A percentile compares a stretch with the other conserved stretches of the same genome.
phyloP scores from a whole-genome alignment of 106 monocot genomes.

The Chionographis japonica region DNA sequence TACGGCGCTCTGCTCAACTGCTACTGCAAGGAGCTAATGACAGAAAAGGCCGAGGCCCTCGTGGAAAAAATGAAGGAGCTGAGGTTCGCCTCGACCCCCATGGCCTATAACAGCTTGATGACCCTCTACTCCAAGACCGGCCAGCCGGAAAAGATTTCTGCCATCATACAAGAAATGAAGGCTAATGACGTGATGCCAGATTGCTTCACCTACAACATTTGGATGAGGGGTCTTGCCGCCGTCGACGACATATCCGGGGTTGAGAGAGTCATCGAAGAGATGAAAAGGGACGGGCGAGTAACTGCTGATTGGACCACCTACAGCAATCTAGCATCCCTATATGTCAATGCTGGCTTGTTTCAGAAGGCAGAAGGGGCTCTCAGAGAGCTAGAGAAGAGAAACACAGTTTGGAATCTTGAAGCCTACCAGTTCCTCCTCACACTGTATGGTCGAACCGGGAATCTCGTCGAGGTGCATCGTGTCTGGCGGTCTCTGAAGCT shows the following conservation, averaged over 20 bases:
- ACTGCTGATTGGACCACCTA: constrained; percentile 89
- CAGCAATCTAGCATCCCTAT: constrained; percentile 91
- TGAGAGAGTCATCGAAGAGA: constrained; percentile 87
- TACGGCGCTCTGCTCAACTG: constrained; percentile 92
- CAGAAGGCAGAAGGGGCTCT: constrained; percentile 85
- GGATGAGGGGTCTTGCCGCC: constrained; percentile 89
- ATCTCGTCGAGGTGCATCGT: constrained; percentile 74
- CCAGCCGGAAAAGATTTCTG: constrained; percentile 59
- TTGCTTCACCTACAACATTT: constrained; percentile 88
- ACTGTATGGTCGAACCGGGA: constrained; percentile 74
- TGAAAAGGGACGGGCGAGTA: constrained; percentile 96
- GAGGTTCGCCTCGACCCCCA: constrained; percentile 54
- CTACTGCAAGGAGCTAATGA: constrained; percentile 91
- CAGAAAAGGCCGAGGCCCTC: constrained; percentile 81
- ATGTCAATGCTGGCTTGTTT: constrained; percentile 67
- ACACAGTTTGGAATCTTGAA: constrained; percentile 33
- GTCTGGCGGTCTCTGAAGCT: constrained; percentile 88
- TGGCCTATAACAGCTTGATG: constrained; percentile 96
- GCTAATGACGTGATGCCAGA: constrained; percentile 70
- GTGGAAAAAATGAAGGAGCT: constrained; percentile 93
- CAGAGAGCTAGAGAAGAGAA: constrained; percentile 80
- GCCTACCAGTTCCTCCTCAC: constrained; percentile 93
- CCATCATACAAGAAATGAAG: constrained; percentile 91
- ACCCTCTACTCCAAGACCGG: constrained; percentile 78
- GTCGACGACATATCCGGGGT: constrained; percentile 67